Base-by-base conservation (phyloP, 495 filamentous ascomycete species). In the Penicillium paxilli region DNA sequence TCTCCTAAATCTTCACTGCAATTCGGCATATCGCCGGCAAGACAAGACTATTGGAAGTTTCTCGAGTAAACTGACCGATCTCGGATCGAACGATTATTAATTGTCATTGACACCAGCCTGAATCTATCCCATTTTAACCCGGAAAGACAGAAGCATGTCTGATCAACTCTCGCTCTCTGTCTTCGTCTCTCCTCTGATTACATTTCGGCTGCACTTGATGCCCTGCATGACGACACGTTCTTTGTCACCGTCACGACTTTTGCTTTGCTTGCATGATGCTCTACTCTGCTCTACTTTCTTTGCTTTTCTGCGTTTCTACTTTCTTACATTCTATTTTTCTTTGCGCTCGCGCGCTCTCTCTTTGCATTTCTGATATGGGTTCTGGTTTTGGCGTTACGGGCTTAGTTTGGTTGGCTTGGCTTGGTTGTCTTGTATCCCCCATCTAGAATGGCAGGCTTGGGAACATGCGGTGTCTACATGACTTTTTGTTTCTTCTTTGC, bases 401-500 rank as follows among this genome's bases (percentile, higher is more conserved):
- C 37, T 51, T 47, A 16, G 4, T 14, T 35, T 42, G 20, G 21
- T 45, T 47, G 30, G 25, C 42, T 25, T 46, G 48, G 47, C 49
- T n/a, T 24, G 24, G 46, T 46, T 46, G 28, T 38, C 41, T 50
- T 40, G n/a, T 40, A 40, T 40, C 35, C 28, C 24, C 33, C 32
- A 48, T 52, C 59, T 69, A 67, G 64, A 65, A 63, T 67, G 66
- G 59, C 49, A 59, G 58, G 58, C 40, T 57, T 56, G 57, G 58
- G 46, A 58, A 47, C 52, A 52, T 38, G 33, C 12, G 47, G 49
- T 58, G 40, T 56, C 52, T 52, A 38, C 5, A 16, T 35, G n/a
- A 22, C 37, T 52, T 48, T 51, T 17, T 42, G 32, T 30, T 48
- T 24, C 25, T 49, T 51, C 26, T 37, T 50, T 10, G 16, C 8